Evolutionary conservation across 2,329 filamentous ascomycete genomes (phyloP), one percentile per base, ranked within the genome.

Genomic region (Fonsecaea pedrosoi): DNA sequence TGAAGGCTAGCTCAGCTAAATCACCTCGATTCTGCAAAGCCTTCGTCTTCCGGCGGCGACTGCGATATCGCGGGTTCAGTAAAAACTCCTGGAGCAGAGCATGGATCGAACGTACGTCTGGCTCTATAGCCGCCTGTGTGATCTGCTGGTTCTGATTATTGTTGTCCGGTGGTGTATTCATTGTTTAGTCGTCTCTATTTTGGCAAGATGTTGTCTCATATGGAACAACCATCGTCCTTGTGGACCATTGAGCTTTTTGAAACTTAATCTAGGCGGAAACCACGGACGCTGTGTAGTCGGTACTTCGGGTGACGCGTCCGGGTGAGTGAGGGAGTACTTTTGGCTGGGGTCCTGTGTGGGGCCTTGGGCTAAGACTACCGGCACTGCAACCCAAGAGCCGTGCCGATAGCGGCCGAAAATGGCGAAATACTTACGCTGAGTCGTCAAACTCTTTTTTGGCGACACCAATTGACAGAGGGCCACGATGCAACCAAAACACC

Each of bases 51-150:
- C 15, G 40, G 40, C 40, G 40, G 13, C 15, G 40, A 42, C 40
- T 42, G 40, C 40, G n/a, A 42, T 42, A 42, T n/a, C 13, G 40
- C 40, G 40, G 40, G 40, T 42, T 42, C 40, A 18, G 40, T 15
- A 42, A 42, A 42, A 42, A 42, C 40, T 42, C 15, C 40, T 42
- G 40, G 40, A n/a, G 40, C 40, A 42, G 40, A 42, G 40, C 40
- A 42, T 42, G 40, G 40, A 42, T 42, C 40, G 40, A 42, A 42
- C 40, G n/a, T 42, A 42, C 40, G 40, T 42, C 40, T 42, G 40
- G 40, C 40, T 42, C 40, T 42, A 42, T 42, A 8, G 40, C 40
- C 40, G 40, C 40, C 40, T 42, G 40, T n/a, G 40, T 42, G 40
- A n/a, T 42, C 40, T 42, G 40, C 13, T 42, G 40, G 40, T n/a